Evolutionary conservation across 2,329 filamentous ascomycete genomes (phyloP).

Genomic region (Fusarium lyarnte): DNA sequence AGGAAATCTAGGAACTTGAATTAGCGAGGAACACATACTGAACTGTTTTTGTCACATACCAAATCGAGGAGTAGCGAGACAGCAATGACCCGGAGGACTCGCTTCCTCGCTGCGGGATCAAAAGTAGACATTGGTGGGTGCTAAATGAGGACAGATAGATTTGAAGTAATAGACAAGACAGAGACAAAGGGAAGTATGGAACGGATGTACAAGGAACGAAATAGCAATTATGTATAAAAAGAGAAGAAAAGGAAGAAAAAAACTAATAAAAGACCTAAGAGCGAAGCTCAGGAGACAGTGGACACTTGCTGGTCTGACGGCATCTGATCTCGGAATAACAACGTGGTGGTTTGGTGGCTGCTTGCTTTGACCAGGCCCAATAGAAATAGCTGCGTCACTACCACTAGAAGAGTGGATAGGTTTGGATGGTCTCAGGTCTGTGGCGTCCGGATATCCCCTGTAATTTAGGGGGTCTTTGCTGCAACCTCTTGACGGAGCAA

Average conservation of each 20-base stretch:
- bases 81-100: conserved; percentile 87
- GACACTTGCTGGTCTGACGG: conserved; percentile 35
- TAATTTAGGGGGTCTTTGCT: conserved; percentile 14
- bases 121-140: conserved; percentile 54
- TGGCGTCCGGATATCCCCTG: conserved; percentile 28
- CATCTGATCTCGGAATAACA: conserved; percentile 25
- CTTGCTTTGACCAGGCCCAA: conserved; percentile 18
- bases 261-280: conserved; percentile 4
- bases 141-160: conserved; percentile 7
- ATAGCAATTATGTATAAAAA: neutral
- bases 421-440: conserved; percentile 14
- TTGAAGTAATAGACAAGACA: neutral
- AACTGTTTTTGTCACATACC: conserved; percentile 59
- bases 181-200: neutral
- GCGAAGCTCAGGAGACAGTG: conserved; percentile 33
- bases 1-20: conserved; percentile 77
- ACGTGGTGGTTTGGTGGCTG: conserved; percentile 34
- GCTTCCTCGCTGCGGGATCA: conserved; percentile 72
- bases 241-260: neutral
- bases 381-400: conserved; percentile 15
- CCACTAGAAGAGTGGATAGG: neutral
- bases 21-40: neutral
- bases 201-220: neutral
- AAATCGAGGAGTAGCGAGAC: conserved; percentile 89
- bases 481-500: conserved; percentile 16